phyloP scores from a whole-genome alignment of 495 filamentous ascomycete species.

The Daldinia concentrica region DNA sequence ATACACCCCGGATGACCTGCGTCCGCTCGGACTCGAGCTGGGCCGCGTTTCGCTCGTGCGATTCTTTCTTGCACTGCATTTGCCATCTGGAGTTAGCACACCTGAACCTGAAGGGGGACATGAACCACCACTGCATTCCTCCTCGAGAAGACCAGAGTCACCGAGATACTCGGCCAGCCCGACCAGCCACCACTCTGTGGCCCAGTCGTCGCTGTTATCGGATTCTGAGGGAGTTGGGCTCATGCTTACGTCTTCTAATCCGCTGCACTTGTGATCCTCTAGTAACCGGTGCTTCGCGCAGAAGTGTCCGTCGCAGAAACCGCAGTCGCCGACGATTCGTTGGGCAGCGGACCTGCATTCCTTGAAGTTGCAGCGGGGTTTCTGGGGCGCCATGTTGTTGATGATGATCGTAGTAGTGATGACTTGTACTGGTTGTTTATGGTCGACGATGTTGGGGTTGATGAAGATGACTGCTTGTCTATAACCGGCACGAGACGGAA shows the following conservation, averaged over 20 bases:
- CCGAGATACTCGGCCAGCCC: conserved; percentile 54
- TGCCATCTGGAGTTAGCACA: conserved; percentile 36
- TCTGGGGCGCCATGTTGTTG: conserved; percentile 71
- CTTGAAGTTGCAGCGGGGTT: conserved; percentile 86
- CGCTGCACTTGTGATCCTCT: conserved; percentile 91
- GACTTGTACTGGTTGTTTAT: too few relatives aligned
- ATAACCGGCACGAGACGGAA: neutral
- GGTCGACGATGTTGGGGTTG: neutral
- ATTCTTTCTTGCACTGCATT: conserved; percentile 87
- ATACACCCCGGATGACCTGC: conserved; percentile 61
- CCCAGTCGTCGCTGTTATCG: neutral
- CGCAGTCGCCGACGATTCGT: conserved; percentile 94
- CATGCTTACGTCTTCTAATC: conserved; percentile 82
- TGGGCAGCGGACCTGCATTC: conserved; percentile 86
- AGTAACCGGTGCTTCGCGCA: conserved; percentile 93
- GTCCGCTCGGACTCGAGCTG: conserved; percentile 93
- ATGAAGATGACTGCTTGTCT: neutral
- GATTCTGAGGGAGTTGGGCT: conserved; percentile 21
- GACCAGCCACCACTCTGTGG: conserved; percentile 59
- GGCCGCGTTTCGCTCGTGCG: conserved; percentile 88
- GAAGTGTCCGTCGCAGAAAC: conserved; percentile 91
- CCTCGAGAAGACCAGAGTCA: conserved; percentile 44
- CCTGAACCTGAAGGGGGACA: conserved; percentile 30
- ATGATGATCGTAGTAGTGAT: conserved; percentile 5
- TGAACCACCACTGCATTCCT: conserved; percentile 2